A percentile compares a stretch with the other conserved stretches of the same genome.
These are phyloP conservation scores for Neonectria neomacrospora DNA, from an alignment of 2,329 filamentous ascomycete genomes.

Conservation along the genomic window DNA sequence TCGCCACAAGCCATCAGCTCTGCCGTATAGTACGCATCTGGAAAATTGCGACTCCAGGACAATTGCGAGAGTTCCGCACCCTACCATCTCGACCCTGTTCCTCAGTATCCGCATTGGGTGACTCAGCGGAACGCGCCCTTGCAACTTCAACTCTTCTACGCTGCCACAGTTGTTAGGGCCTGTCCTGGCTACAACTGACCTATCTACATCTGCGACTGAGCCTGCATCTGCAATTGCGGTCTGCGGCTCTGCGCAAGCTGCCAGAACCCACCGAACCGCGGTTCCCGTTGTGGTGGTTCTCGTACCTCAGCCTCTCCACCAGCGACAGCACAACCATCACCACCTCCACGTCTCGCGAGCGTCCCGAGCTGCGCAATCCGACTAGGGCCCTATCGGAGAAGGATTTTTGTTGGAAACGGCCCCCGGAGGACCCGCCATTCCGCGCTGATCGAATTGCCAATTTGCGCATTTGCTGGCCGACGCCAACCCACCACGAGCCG, in stretches of 20 bases:
- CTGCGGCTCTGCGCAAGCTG: slow-evolving; percentile 25
- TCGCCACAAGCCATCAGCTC: neutral
- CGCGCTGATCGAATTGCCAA: slow-evolving; percentile 23
- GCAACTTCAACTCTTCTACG: slow-evolving; percentile 19
- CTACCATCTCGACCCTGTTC: slow-evolving; percentile 12
- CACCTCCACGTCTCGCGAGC: slow-evolving; percentile 9
- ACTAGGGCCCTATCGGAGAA: slow-evolving; percentile 10
- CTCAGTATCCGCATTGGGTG: slow-evolving; percentile 25
- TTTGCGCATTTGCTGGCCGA: slow-evolving; percentile 32
- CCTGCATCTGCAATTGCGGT: neutral
- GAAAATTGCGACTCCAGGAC: slow-evolving; percentile 11
- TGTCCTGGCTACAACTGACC: slow-evolving; percentile 14
- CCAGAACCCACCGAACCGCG: slow-evolving; percentile 15
- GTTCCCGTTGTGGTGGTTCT: slow-evolving; percentile 18
- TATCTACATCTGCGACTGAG: slow-evolving; percentile 17
- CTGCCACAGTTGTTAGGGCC: slow-evolving; percentile 15
- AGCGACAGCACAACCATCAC: neutral
- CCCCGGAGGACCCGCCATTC: slow-evolving; percentile 21
- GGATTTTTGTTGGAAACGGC: slow-evolving; percentile 9
- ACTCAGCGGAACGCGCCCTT: slow-evolving; percentile 30
- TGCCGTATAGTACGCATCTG: neutral
- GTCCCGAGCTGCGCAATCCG: slow-evolving; percentile 13
- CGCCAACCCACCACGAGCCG: slow-evolving; percentile 26
- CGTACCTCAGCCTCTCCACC: slow-evolving; percentile 17
- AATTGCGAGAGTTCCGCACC: slow-evolving; percentile 7